A percentile compares a stretch with the other conserved stretches of the same genome.
These are phyloP conservation scores for Erysimum pusillum DNA, from an alignment of 441 rosid species.

Conservation along the genomic window DNA sequence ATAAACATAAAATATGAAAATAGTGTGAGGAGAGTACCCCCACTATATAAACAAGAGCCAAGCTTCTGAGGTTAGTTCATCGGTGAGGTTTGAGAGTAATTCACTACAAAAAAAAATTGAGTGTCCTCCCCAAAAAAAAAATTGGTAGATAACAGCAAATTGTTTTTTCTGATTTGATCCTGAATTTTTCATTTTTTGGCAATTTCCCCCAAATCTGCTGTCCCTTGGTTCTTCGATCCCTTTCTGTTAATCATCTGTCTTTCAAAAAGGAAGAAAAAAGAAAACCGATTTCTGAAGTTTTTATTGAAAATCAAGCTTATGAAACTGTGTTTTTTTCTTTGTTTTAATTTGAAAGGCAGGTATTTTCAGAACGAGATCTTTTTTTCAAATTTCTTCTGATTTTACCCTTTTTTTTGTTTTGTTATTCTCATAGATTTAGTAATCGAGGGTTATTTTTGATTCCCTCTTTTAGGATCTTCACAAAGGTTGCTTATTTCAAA, in stretches of 20 bases:
- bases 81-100: conserved; percentile 50
- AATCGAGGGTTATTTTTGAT: conserved; percentile 68
- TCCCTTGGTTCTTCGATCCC: conserved; percentile 71
- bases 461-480: conserved; percentile 57
- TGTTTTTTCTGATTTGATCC: conserved; percentile 11
- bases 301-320: conserved; percentile 62
- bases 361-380: conserved; percentile 52
- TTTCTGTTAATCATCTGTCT: conserved; percentile 80
- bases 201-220: conserved; percentile 24
- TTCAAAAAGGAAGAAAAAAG: conserved; percentile 13
- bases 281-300: conserved; percentile 60
- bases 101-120: conserved; percentile 32
- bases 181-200: neutral
- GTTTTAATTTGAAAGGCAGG: conserved; percentile 58
- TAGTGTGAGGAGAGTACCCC: conserved; percentile 28
- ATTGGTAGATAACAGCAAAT: conserved; percentile 5
- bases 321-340: conserved; percentile 35
- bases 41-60: conserved; percentile 39
- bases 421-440: conserved; percentile 4
- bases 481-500: conserved; percentile 69
- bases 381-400: conserved; percentile 18
- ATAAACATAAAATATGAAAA: conserved; percentile 12
- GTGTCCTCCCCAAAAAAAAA: conserved; percentile 39
- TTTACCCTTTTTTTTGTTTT: conserved; percentile 5
- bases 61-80: conserved; percentile 32